Base-by-base conservation (phyloP, 2,329 filamentous ascomycete genomes). In the Basipetospora chlamydospora region DNA sequence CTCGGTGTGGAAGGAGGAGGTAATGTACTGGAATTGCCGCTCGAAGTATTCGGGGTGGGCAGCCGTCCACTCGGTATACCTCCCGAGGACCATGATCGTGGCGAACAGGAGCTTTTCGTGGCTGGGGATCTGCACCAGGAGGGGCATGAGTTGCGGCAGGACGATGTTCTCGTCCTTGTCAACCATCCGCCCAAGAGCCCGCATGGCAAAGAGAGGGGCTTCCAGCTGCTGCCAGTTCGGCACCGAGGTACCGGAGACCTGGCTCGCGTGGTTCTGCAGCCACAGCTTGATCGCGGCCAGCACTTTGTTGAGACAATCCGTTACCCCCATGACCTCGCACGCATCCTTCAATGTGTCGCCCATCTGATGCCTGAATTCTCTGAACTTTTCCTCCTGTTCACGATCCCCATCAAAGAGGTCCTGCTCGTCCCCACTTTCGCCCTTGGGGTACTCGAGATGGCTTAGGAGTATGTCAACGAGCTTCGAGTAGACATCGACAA, bases 71-170 rank as follows among this genome's bases (percentile, higher is more conserved):
- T 96, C 88, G 0, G 92, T 98, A 53, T 98, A 98, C 43, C 90
- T 74, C 26, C 86, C 90, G 16, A 98, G 71, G 3, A 92, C 87
- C 86, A 98, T 95, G 50, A 96, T 94, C 5, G 88, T 88, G 43
- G 93, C 88, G 58, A 98, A 98, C 6, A 87, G 84, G n/a, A 98
- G 72, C 63, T 96, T 98, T 58, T 96, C 85, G 49, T 98, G 90
- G 50, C 83, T 79, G 0, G 90, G 90, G 42, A 98, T 93, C 52
- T 92, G 83, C 9, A 94, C 85, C 43, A 98, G 76, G 39, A 98
- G 67, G 13, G 87, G 87, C 61, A 98, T 94, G 12, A 98, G 76
- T 51, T 88, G 83, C 3, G 86, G 83, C 28, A 98, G 67, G 47
- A 98, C 83, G 26, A 84, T 77, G 45, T 69, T 79, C 57, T 98